Evolutionary conservation across 2,329 filamentous ascomycete species (phyloP).

Genomic region (Coniochaeta sp.): DNA sequence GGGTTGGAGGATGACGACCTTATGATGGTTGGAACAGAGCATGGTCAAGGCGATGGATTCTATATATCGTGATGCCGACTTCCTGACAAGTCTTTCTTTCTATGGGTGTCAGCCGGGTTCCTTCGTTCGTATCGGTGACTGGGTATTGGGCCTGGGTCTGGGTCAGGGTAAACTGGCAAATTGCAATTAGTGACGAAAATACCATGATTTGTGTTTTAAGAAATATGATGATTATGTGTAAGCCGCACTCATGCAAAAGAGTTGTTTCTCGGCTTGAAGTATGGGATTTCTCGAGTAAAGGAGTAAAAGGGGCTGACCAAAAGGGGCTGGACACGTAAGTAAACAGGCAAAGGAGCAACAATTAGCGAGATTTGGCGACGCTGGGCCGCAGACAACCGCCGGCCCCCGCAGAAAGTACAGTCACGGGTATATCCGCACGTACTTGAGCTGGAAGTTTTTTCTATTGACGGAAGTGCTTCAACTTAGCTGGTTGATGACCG

Average conservation of each 20-base stretch:
- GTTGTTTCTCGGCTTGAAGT: neutral
- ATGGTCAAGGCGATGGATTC: neutral
- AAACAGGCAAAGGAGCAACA: neutral
- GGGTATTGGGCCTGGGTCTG: neutral
- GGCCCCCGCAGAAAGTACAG: too few relatives aligned
- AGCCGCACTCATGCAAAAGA: neutral
- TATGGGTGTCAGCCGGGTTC: neutral
- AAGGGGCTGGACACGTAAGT: neutral
- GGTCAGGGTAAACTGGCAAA: neutral
- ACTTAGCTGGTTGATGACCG: too few relatives aligned
- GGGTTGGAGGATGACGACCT: neutral
- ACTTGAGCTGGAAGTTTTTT: too few relatives aligned
- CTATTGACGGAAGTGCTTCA: too few relatives aligned
- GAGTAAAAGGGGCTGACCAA: neutral
- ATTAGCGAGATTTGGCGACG: neutral
- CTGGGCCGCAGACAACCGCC: too few relatives aligned
- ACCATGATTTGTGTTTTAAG: neutral
- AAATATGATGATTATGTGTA: neutral
- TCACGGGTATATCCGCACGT: too few relatives aligned
- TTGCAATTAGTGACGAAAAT: neutral
- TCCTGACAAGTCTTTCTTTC: neutral
- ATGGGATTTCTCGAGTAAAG: neutral
- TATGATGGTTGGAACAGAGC: neutral
- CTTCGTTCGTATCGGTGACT: neutral
- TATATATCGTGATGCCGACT: neutral